Percentiles rank a stretch among this genome's conserved stretches.
Conservation (phyloP, 2,329 filamentous ascomycete genomes). For the Cordyceps cateniannulata region DNA sequence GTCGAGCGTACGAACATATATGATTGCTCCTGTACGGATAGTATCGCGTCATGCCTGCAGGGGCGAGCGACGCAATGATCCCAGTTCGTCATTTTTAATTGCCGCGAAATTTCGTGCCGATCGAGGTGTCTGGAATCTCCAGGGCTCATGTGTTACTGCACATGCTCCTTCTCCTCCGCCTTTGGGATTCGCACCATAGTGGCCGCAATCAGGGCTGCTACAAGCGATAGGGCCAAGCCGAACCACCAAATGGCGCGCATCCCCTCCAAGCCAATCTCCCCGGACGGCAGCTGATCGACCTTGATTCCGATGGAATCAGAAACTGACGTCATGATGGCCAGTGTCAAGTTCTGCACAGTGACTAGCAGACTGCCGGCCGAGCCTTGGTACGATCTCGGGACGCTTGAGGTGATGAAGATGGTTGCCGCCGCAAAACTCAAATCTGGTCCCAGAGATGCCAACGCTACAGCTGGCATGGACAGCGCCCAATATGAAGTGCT, state of each 20-base stretch:
- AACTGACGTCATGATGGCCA: constrained; percentile 33
- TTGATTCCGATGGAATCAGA: constrained; percentile 26
- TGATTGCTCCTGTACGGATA: too few relatives aligned
- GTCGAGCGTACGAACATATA: too few relatives aligned
- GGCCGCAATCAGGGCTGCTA: constrained; percentile 7
- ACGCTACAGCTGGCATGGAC: constrained; percentile 35
- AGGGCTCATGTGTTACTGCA: background rate
- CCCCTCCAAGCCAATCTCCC: constrained; percentile 12
- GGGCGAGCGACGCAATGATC: too few relatives aligned
- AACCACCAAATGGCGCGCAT: constrained; percentile 15
- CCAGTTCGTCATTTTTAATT: background rate
- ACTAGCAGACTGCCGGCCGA: constrained; percentile 38
- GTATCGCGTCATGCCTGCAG: too few relatives aligned
- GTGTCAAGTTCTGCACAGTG: constrained; percentile 39
- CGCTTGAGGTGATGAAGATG: constrained; percentile 42
- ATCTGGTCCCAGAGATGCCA: constrained; percentile 41
- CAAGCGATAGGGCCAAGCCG: constrained; percentile 10
- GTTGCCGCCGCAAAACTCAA: constrained; percentile 39
- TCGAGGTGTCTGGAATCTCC: too few relatives aligned
- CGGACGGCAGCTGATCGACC: constrained; percentile 5
- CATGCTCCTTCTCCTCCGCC: constrained; percentile 13
- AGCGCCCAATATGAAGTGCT: constrained; percentile 38
- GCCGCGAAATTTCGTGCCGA: background rate
- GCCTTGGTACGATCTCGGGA: constrained; percentile 39
- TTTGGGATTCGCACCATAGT: constrained; percentile 14